phyloP scores from a whole-genome alignment of 1,284 basidiomycete species.

The Coniferiporia weirii region DNA sequence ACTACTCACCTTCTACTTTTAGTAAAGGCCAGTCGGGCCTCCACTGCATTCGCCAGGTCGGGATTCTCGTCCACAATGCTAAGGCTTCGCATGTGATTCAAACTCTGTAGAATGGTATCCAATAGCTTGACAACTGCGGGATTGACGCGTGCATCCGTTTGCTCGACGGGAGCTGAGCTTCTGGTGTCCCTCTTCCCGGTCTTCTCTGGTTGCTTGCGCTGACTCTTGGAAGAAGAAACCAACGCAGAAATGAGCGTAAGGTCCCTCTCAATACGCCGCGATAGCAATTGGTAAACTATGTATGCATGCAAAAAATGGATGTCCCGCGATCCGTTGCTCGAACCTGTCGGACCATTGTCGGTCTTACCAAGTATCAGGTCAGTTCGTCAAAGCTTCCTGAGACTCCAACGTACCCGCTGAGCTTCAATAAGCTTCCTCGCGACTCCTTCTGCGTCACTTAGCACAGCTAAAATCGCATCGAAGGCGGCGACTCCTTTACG shows the following conservation, averaged over 20 bases:
- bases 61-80: slow-evolving; percentile 86
- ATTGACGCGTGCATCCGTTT: slow-evolving; percentile 63
- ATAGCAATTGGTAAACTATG: slow-evolving; percentile 80
- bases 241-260: slow-evolving; percentile 73
- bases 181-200: slow-evolving; percentile 20
- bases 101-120: slow-evolving; percentile 78
- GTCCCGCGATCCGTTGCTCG: slow-evolving; percentile 52
- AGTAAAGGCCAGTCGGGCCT: slow-evolving; percentile 69
- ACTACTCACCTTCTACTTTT: slow-evolving; percentile 59
- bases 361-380: slow-evolving; percentile 22
- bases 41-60: slow-evolving; percentile 71
- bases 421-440: slow-evolving; percentile 74
- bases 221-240: slow-evolving; percentile 37
- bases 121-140: slow-evolving; percentile 85
- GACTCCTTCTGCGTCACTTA: slow-evolving; percentile 85
- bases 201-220: slow-evolving; percentile 23
- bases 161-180: slow-evolving; percentile 32
- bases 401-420: slow-evolving; percentile 55
- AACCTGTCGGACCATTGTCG: slow-evolving; percentile 25
- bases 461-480: slow-evolving; percentile 74
- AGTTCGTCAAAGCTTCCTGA: not conserved
- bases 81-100: slow-evolving; percentile 76
- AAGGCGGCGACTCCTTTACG: slow-evolving; percentile 77
- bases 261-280: slow-evolving; percentile 83
- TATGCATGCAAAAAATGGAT: slow-evolving; percentile 82